Conservation (phyloP, 306 rosid genomes). For the Cyclanthera cordifolia region DNA sequence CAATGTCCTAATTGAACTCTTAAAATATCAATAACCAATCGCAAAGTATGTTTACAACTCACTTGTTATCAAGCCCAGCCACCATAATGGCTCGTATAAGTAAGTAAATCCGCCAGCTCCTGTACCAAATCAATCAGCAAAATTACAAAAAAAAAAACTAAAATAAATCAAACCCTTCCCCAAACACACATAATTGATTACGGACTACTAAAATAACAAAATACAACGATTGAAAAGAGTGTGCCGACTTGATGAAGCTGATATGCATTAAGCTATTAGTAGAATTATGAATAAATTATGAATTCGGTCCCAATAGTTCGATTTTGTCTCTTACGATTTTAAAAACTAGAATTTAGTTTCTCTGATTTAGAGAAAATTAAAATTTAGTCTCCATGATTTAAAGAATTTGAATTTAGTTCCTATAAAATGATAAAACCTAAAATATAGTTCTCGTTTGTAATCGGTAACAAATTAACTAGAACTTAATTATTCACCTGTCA, state of each 20-base stretch:
- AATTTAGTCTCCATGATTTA: too few relatives aligned
- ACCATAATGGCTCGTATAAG: slow-evolving; percentile 80
- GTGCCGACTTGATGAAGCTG: not conserved
- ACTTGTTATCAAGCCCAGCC: slow-evolving; percentile 88
- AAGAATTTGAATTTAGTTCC: too few relatives aligned
- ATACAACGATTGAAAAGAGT: not conserved
- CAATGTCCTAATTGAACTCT: not conserved
- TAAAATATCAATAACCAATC: slow-evolving; percentile 6
- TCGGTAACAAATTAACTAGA: too few relatives aligned
- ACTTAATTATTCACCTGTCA: too few relatives aligned
- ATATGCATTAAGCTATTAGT: not conserved
- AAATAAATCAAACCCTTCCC: not conserved
- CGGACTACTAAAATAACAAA: not conserved
- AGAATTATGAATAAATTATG: too few relatives aligned
- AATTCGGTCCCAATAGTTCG: too few relatives aligned
- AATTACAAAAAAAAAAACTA: not conserved
- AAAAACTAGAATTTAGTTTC: too few relatives aligned
- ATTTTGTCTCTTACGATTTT: too few relatives aligned
- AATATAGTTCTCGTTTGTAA: too few relatives aligned
- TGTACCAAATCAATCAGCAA: slow-evolving; percentile 1
- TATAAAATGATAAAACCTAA: too few relatives aligned
- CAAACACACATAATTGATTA: not conserved
- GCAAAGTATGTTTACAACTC: slow-evolving; percentile 20
- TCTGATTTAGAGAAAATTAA: too few relatives aligned
- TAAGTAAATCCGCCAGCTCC: slow-evolving; percentile 75